Conservation (phyloP, 2,329 filamentous ascomycete genomes). For the Grosmannia serpens region DNA sequence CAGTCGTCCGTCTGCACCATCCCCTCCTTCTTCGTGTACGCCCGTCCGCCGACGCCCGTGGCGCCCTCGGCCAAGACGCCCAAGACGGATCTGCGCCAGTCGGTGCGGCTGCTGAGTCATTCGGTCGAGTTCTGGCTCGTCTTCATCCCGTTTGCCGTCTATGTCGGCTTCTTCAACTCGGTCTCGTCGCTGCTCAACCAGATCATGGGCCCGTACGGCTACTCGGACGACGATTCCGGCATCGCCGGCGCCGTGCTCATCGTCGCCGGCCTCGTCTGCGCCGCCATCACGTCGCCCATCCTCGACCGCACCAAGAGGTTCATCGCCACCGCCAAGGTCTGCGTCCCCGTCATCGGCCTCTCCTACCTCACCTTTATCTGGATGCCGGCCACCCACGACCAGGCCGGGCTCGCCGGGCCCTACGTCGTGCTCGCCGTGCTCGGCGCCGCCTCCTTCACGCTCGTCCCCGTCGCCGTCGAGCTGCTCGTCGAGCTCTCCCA, state of each 20-base stretch:
- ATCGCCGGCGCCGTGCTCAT: conserved; percentile 86
- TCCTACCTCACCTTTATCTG: conserved; percentile 71
- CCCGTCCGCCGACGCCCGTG: conserved; percentile 63
- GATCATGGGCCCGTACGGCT: conserved; percentile 77
- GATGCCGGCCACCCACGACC: conserved; percentile 53
- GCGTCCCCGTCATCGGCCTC: conserved; percentile 63
- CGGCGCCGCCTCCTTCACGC: conserved; percentile 66
- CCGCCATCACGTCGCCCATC: conserved; percentile 68
- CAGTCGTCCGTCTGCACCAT: conserved; percentile 51
- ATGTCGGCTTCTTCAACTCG: conserved; percentile 90
- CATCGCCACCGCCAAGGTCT: conserved; percentile 57
- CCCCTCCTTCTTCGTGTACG: conserved; percentile 73
- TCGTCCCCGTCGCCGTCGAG: conserved; percentile 79
- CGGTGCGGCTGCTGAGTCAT: conserved; percentile 37
- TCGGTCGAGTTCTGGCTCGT: conserved; percentile 71
- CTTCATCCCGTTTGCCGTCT: conserved; percentile 68
- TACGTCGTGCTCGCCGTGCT: conserved; percentile 66
- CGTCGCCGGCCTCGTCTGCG: conserved; percentile 67
- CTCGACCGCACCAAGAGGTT: conserved; percentile 79
- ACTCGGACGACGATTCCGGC: conserved; percentile 71
- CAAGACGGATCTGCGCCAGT: conserved; percentile 42
- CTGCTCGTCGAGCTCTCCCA: conserved; percentile 79
- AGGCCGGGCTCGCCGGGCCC: conserved; percentile 45
- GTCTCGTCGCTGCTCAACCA: conserved; percentile 82
- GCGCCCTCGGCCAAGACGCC: conserved; percentile 53